These are phyloP conservation scores for Penicillium frequentans DNA, from an alignment of 2,329 filamentous ascomycete species.

Conservation along the genomic window DNA sequence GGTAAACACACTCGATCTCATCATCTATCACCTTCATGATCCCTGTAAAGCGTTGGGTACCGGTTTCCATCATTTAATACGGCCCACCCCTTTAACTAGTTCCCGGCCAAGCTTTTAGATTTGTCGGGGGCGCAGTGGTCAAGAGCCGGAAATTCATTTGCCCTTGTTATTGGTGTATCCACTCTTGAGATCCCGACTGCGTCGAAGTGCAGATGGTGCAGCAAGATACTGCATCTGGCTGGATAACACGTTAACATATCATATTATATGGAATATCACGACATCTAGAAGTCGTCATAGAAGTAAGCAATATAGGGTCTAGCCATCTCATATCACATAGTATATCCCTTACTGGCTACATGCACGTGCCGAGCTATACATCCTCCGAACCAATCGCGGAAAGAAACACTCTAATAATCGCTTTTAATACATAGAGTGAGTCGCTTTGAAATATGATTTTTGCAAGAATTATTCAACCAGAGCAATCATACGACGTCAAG, in stretches of 20 bases:
- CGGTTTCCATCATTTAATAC: neutral
- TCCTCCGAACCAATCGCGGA: too few relatives aligned
- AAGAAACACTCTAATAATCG: too few relatives aligned
- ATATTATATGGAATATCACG: neutral
- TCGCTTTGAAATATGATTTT: too few relatives aligned
- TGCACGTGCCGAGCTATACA: neutral
- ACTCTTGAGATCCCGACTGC: slow-evolving; percentile 2
- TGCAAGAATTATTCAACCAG: too few relatives aligned
- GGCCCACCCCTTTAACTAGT: neutral
- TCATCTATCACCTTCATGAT: neutral
- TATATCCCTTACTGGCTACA: neutral
- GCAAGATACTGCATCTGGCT: neutral
- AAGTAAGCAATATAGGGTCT: neutral
- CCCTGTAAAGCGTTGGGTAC: too few relatives aligned
- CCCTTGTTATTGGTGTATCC: neutral
- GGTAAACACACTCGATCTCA: neutral
- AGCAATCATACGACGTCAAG: too few relatives aligned
- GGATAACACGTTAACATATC: neutral
- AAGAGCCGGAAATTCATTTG: neutral
- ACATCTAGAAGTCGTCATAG: neutral
- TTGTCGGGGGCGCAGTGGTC: neutral
- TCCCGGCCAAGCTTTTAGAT: slow-evolving; percentile 1
- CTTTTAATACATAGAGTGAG: too few relatives aligned
- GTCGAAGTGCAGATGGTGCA: neutral
- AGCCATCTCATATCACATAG: neutral